Evolutionary conservation across 805 yeast species (phyloP).

Genomic region (Metschnikowia similis): DNA sequence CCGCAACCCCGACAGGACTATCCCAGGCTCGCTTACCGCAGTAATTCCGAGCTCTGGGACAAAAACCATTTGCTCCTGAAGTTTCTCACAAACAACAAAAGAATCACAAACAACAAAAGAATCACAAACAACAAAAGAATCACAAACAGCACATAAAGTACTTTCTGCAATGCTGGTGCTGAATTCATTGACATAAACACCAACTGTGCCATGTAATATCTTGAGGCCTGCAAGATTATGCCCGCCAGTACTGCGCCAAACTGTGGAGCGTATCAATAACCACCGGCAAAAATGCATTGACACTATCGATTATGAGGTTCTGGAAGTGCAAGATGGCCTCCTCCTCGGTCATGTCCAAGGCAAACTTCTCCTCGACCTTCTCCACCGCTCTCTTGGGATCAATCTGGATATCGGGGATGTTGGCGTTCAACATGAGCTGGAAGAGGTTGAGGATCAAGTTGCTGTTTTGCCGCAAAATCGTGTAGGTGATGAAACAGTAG

Average conservation of each 20-base stretch:
- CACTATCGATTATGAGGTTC: conserved; percentile 88
- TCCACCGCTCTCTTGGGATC: conserved; percentile 85
- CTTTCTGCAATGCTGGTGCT: no score
- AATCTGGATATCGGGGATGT: conserved; percentile 80
- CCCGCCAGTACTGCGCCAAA: conserved; percentile 97
- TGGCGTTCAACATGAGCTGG: conserved; percentile 90
- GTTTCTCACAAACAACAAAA: no score
- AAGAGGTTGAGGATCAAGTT: conserved; percentile 85
- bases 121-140: no score
- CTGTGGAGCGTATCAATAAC: conserved; percentile 94
- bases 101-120: no score
- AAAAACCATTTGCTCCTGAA: no score
- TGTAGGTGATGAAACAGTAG: conserved; percentile 91
- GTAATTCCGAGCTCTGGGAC: no score
- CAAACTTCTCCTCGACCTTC: conserved; percentile 91
- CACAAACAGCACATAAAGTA: no score
- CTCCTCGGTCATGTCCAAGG: conserved; percentile 89
- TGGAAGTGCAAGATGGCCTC: conserved; percentile 96
- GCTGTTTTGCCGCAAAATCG: conserved; percentile 83
- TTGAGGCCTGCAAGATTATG: no score
- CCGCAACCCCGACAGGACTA: no score
- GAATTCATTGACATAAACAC: no score
- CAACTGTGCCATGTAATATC: no score
- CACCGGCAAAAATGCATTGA: conserved; percentile 87
- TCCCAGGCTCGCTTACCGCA: no score